phyloP scores from a whole-genome alignment of 495 filamentous ascomycete species.

The Lepraria neglecta region DNA sequence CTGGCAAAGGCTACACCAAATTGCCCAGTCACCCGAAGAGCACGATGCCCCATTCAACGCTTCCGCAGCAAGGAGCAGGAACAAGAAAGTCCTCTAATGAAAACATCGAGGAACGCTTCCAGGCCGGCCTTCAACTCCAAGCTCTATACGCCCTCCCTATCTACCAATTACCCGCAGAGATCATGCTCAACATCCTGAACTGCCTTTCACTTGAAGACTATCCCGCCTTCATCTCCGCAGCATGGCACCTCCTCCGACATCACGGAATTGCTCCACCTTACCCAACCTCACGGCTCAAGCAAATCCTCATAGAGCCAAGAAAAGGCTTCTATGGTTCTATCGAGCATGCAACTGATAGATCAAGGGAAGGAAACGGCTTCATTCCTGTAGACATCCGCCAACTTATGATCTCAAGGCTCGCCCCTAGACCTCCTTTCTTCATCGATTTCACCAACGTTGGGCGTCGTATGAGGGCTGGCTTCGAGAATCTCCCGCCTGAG shows the following conservation, averaged over 20 bases:
- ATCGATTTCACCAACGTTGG: constrained; percentile 17
- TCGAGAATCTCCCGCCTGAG: constrained; percentile 14
- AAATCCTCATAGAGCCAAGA: constrained; percentile 21
- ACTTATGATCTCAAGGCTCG: constrained; percentile 15
- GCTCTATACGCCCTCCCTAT: constrained; percentile 25
- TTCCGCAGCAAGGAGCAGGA: constrained; percentile 7
- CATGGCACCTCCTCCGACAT: constrained; percentile 34
- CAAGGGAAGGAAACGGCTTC: background rate
- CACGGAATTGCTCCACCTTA: constrained; percentile 25
- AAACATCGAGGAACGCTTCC: constrained; percentile 19
- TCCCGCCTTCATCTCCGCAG: constrained; percentile 36
- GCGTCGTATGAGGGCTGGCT: constrained; percentile 17
- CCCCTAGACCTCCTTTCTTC: constrained; percentile 15
- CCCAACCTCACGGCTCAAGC: constrained; percentile 14
- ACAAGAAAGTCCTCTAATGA: constrained; percentile 13
- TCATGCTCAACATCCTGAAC: constrained; percentile 37
- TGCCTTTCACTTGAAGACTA: constrained; percentile 34
- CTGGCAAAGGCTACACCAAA: constrained; percentile 18
- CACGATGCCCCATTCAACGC: constrained; percentile 15
- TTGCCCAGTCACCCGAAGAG: background rate
- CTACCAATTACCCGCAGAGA: constrained; percentile 37
- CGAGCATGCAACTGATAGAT: constrained; percentile 19
- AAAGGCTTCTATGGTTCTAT: constrained; percentile 20
- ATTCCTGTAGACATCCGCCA: constrained; percentile 6
- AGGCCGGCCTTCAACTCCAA: constrained; percentile 16